A percentile compares a stretch with the other conserved stretches of the same genome.
phyloP scores from a whole-genome alignment of 2,329 filamentous ascomycete genomes.

The Penicillium sp. region DNA sequence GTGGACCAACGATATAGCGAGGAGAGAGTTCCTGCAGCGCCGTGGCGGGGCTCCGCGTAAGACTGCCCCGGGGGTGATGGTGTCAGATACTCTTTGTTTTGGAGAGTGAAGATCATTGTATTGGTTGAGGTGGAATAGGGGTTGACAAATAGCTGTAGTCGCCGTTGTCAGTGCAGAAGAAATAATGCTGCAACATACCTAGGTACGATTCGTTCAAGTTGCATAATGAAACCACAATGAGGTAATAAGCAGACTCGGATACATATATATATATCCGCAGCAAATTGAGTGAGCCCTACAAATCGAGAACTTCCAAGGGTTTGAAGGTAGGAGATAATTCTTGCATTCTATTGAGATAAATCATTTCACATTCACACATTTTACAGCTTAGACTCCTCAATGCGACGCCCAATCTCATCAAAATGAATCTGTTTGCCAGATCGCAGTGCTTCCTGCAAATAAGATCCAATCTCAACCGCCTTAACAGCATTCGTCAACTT shows the following conservation, averaged over 20 bases:
- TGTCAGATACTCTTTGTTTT: background rate
- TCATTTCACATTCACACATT: background rate
- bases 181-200: no score
- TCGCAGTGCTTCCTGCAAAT: constrained; percentile 59
- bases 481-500: constrained; percentile 62
- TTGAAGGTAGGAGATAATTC: no score
- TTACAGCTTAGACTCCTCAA: constrained; percentile 41
- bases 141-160: no score
- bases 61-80: background rate
- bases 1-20: background rate
- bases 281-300: no score
- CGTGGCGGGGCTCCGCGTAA: background rate
- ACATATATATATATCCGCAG: no score
- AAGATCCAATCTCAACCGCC: constrained; percentile 62
- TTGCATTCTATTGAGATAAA: background rate
- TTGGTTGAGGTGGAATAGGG: no score
- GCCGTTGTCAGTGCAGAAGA: no score
- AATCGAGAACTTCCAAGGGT: no score
- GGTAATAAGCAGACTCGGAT: no score
- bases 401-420: constrained; percentile 56
- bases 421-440: constrained; percentile 61
- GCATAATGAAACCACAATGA: no score
- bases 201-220: no score
- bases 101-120: no score
- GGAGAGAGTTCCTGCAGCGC: background rate